Evolutionary conservation across 148 eudicot genomes (phyloP).

Genomic region (Mesembryanthemum crystallinum): DNA sequence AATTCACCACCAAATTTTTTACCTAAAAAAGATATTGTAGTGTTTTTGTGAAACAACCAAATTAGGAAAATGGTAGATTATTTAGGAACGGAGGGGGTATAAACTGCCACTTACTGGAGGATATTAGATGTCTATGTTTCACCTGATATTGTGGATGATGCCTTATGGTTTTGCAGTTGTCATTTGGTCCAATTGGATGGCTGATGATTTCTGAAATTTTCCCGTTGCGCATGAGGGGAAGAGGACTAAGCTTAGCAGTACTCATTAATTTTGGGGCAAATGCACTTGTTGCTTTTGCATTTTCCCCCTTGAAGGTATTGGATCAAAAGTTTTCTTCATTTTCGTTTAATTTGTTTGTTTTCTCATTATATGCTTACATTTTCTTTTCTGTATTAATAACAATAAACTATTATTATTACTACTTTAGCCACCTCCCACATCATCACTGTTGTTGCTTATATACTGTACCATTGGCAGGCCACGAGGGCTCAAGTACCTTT

Average conservation of each 20-base stretch:
- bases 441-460: no score
- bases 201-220: constrained; percentile 95
- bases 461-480: no score
- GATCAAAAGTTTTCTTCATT: not conserved
- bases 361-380: no score
- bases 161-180: constrained; percentile 50
- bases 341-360: not conserved
- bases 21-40: no score
- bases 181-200: constrained; percentile 99
- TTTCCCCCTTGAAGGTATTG: constrained; percentile 86
- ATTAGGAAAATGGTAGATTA: no score
- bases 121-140: constrained; percentile 3
- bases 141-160: not conserved
- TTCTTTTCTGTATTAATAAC: no score
- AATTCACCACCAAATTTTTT: no score
- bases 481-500: no score
- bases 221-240: constrained; percentile 89
- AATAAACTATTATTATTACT: no score
- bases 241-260: constrained; percentile 87
- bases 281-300: constrained; percentile 82
- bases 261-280: constrained; percentile 88
- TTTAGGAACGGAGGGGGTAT: no score
- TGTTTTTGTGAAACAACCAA: no score
- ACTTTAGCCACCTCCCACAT: no score
- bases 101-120: not conserved